Base-by-base conservation (phyloP, 495 filamentous ascomycete genomes). In the Aspergillus haitiensis region DNA sequence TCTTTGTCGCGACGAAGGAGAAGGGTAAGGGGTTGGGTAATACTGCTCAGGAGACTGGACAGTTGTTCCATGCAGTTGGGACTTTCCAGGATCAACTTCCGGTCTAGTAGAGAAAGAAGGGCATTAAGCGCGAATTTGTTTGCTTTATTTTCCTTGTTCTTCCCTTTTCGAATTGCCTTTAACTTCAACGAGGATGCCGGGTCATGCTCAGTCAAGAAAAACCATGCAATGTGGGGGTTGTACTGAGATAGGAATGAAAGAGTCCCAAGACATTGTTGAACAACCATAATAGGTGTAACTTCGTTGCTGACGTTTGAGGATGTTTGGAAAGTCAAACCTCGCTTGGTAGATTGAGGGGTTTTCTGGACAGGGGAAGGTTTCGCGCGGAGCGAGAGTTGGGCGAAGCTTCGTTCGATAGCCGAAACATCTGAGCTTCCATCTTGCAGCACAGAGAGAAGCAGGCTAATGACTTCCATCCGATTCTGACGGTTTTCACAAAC, bases 141-240 rank as follows among this genome's bases (percentile, higher is more conserved):
- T 1, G 90, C 90, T 70, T 88, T 93, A 65, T 74, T 82, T 51
- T 89, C 87, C 71, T 93, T 94, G 65, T 85, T 87, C 71, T 98
- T 98, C 59, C 89, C 88, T 76, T 93, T 94, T 52, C 89, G 88
- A 65, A 87, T 86, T 13, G 84, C 70, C 67, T 85, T 91, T 39
- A 86, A 78, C 74, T 96, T 97, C 52, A 93, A 78, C 11, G 84
- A 80, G 35, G 82, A 82, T 32, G 80, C 78, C 16, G 82, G 85
- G 58, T 99, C 95, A 68, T 98, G 95, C 74, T 98, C 94, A 6
- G 90, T 96, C 46, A 99, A 73, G 84, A 99, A 98, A 73, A 97
- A 93, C 48, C 86, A 90, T 31, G 92, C 86, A 48, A 98, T 86
- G 63, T 93, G 90, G 40, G 83, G 83, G 55, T 95, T 97, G 69